A percentile compares a stretch with the other conserved stretches of the same genome.
Evolutionary conservation across 257 asterid species (phyloP).

Genomic region (Petrea volubilis): DNA sequence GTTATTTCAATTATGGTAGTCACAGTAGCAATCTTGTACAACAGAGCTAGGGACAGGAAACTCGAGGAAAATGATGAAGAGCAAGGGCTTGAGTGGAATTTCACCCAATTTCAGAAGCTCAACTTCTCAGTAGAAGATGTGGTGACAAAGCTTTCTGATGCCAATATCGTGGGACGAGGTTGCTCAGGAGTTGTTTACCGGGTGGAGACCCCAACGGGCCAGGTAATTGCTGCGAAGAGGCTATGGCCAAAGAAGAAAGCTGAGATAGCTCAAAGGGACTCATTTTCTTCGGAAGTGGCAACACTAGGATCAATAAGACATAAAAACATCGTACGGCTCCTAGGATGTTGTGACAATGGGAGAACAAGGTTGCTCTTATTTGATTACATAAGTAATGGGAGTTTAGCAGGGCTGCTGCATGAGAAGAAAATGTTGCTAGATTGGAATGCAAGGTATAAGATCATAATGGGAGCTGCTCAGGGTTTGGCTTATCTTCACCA

Average conservation of each 20-base stretch:
- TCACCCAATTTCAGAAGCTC: slow-evolving; percentile 72
- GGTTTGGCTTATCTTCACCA: slow-evolving; percentile 80
- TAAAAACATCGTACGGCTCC: slow-evolving; percentile 68
- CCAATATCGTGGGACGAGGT: slow-evolving; percentile 70
- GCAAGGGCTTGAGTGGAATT: slow-evolving; percentile 49
- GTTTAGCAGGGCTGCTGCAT: slow-evolving; percentile 60
- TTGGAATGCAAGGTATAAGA: slow-evolving; percentile 75
- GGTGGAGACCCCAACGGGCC: slow-evolving; percentile 53
- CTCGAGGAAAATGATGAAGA: slow-evolving; percentile 46
- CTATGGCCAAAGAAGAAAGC: slow-evolving; percentile 58
- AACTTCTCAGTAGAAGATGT: slow-evolving; percentile 59
- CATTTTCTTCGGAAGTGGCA: slow-evolving; percentile 68
- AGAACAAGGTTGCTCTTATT: slow-evolving; percentile 63
- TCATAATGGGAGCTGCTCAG: slow-evolving; percentile 68
- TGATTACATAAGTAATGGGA: slow-evolving; percentile 73
- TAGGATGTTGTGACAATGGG: slow-evolving; percentile 80
- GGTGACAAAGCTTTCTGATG: slow-evolving; percentile 54
- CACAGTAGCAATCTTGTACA: slow-evolving; percentile 34
- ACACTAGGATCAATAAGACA: slow-evolving; percentile 69
- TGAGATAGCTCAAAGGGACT: slow-evolving; percentile 58
- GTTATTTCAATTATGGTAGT: slow-evolving; percentile 33
- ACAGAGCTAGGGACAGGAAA: slow-evolving; percentile 29
- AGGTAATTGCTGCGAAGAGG: slow-evolving; percentile 65
- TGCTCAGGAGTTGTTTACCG: slow-evolving; percentile 68
- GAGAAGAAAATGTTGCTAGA: slow-evolving; percentile 49